Conservation (phyloP, 305 asterid genomes). For the Fraxinus sp. region DNA sequence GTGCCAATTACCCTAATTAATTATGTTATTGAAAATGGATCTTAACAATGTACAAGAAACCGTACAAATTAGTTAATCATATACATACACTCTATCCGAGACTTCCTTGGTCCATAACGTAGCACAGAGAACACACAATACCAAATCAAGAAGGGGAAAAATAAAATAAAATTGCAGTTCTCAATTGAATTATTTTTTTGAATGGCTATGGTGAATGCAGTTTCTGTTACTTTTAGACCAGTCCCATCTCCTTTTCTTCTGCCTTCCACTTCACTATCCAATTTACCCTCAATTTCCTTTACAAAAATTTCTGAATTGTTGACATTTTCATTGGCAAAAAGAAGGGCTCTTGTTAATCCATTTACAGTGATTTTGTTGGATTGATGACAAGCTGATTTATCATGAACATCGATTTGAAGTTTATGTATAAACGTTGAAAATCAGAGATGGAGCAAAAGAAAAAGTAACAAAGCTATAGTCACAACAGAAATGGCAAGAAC, state of each 20-base stretch:
- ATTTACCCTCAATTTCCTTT: too few relatives aligned
- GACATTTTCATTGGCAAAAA: too few relatives aligned
- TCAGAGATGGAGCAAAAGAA: not conserved
- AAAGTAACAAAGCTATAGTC: not conserved
- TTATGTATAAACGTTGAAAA: not conserved
- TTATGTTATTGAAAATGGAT: too few relatives aligned
- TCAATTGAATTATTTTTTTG: not conserved
- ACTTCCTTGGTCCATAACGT: not conserved
- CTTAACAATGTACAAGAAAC: not conserved
- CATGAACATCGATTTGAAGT: not conserved
- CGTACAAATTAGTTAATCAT: not conserved
- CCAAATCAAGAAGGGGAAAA: not conserved
- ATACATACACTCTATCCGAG: too few relatives aligned
- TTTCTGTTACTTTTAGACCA: slow-evolving; percentile 36
- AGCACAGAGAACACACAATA: not conserved
- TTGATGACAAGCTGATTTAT: not conserved
- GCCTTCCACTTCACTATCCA: not conserved
- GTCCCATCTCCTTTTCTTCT: slow-evolving; percentile 9
- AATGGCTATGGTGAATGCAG: slow-evolving; percentile 60
- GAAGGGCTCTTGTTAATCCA: too few relatives aligned
- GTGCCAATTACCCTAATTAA: too few relatives aligned
- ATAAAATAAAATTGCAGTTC: not conserved
- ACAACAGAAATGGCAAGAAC: not conserved
- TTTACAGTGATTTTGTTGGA: not conserved
- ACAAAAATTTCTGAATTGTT: too few relatives aligned